phyloP scores from a whole-genome alignment of 2,329 filamentous ascomycete species.

The Exserohilum turcica region DNA sequence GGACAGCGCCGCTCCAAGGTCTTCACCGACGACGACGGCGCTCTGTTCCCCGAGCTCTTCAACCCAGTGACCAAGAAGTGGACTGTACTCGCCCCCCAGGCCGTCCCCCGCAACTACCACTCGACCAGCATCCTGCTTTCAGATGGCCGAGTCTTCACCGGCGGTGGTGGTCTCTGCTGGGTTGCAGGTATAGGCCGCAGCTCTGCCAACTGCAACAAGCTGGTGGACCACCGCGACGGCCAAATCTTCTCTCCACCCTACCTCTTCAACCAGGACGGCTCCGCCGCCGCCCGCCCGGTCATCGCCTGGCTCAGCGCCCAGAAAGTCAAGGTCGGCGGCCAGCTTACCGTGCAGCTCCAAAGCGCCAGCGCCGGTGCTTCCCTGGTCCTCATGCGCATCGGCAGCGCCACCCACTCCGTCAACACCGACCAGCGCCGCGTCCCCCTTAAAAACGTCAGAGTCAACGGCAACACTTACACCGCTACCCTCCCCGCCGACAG shows the following conservation, averaged over 20 bases:
- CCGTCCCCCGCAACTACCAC: conserved; percentile 36
- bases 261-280: conserved; percentile 32
- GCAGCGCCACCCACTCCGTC: conserved; percentile 36
- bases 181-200: conserved; percentile 21
- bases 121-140: conserved; percentile 30
- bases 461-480: conserved; percentile 13
- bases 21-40: conserved; percentile 30
- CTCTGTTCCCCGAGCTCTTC: conserved; percentile 33
- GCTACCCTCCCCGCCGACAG: conserved; percentile 29
- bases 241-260: conserved; percentile 38
- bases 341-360: conserved; percentile 17
- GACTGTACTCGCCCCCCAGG: conserved; percentile 28
- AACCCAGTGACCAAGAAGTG: conserved; percentile 31
- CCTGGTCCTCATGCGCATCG: conserved; percentile 30
- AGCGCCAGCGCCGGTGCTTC: conserved; percentile 10
- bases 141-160: conserved; percentile 33
- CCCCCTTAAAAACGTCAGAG: conserved; percentile 20
- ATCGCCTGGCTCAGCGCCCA: conserved; percentile 21
- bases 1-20: conserved; percentile 30
- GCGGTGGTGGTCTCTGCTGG: conserved; percentile 35
- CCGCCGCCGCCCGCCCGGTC: conserved; percentile 22
- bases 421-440: conserved; percentile 37
- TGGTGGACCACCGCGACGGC: conserved; percentile 35
- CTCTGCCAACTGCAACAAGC: conserved; percentile 34
- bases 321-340: conserved; percentile 27